phyloP scores from a whole-genome alignment of 1,284 basidiomycete species.

The Fomitopsis palustris region DNA sequence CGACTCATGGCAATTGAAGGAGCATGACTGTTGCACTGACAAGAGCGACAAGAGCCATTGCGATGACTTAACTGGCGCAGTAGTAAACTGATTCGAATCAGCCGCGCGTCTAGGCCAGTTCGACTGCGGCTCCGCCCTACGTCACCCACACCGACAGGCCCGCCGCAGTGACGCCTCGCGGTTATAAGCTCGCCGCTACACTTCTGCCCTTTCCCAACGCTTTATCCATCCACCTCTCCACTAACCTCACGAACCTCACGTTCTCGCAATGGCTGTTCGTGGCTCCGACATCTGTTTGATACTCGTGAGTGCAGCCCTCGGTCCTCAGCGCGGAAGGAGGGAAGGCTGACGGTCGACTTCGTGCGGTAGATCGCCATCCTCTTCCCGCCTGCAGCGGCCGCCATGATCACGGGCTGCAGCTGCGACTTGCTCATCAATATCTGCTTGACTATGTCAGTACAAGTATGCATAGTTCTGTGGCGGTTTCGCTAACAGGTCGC shows the following conservation, averaged over 20 bases:
- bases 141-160: neutral
- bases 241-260: neutral
- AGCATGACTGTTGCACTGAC: no score
- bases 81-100: neutral
- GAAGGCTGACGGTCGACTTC: neutral
- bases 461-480: neutral
- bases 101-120: neutral
- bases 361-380: constrained; percentile 66
- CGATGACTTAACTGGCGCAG: no score
- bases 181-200: neutral
- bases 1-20: no score
- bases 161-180: neutral
- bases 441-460: constrained; percentile 60
- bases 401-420: constrained; percentile 73
- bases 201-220: neutral
- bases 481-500: neutral
- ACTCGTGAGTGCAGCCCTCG: constrained; percentile 19
- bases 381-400: constrained; percentile 69
- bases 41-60: no score
- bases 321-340: neutral
- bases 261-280: neutral
- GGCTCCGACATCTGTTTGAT: constrained; percentile 27
- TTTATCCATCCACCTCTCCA: neutral
- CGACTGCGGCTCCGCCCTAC: neutral
- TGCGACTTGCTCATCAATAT: constrained; percentile 84